phyloP scores from a whole-genome alignment of 768 basidiomycete genomes.

The Leccinellum albellum region DNA sequence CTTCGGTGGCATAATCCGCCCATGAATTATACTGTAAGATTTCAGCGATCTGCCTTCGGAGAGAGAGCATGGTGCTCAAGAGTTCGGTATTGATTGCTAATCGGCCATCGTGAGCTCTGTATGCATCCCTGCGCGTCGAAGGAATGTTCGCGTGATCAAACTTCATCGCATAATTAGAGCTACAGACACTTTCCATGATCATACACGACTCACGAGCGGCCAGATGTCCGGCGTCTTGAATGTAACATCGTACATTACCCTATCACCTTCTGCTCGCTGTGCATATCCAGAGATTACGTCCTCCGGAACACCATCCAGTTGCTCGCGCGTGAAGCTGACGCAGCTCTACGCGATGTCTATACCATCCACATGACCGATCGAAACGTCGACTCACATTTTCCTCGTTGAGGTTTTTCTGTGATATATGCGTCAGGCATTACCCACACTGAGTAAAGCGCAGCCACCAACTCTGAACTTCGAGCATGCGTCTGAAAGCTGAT shows the following conservation, averaged over 20 bases:
- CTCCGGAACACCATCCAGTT: conserved; percentile 77
- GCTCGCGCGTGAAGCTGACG: conserved; percentile 63
- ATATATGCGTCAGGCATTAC: not conserved
- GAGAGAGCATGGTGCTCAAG: conserved; percentile 60
- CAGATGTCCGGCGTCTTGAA: conserved; percentile 83
- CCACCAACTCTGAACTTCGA: conserved; percentile 71
- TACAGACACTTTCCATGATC: not conserved
- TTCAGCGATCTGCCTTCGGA: conserved; percentile 65
- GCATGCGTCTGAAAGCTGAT: conserved; percentile 70
- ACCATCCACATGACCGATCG: not conserved
- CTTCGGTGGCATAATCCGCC: conserved; percentile 80
- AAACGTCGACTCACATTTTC: conserved; percentile 53
- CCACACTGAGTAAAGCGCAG: not conserved
- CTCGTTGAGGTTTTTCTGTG: conserved; percentile 82
- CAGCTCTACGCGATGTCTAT: conserved; percentile 40
- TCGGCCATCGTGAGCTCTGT: conserved; percentile 62
- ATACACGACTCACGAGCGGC: conserved; percentile 52
- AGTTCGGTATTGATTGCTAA: conserved; percentile 65
- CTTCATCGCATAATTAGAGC: conserved; percentile 33
- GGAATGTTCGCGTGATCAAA: conserved; percentile 73
- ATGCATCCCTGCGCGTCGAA: conserved; percentile 61
- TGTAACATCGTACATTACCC: conserved; percentile 65
- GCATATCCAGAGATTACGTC: conserved; percentile 75
- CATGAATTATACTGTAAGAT: conserved; percentile 72
- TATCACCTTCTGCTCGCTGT: conserved; percentile 54